Evolutionary conservation across 1,284 basidiomycete species (phyloP).

Genomic region (Wallemia mellicola): DNA sequence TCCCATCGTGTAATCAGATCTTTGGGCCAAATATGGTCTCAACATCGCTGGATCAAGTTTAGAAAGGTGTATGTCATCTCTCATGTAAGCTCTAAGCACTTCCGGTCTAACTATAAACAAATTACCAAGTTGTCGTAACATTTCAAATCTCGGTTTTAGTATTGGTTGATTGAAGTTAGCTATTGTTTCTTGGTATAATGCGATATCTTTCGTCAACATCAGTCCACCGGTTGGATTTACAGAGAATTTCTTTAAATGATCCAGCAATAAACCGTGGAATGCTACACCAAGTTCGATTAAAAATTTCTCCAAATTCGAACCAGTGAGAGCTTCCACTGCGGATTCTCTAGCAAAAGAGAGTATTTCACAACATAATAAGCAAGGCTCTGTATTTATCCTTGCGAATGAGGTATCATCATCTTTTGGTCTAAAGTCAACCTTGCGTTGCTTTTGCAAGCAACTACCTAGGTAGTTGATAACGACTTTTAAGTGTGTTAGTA

Average conservation of each 20-base stretch:
- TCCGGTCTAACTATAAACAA: conserved; percentile 83
- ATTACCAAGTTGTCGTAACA: conserved; percentile 89
- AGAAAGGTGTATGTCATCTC: conserved; percentile 52
- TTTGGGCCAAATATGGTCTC: conserved; percentile 64
- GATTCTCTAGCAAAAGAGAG: conserved; percentile 50
- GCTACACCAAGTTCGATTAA: conserved; percentile 75
- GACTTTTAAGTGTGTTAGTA: conserved; percentile 5
- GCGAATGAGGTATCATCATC: conserved; percentile 88
- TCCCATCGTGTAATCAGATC: conserved; percentile 35
- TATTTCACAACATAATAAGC: conserved; percentile 55
- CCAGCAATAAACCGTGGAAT: conserved; percentile 82
- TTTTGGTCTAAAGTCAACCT: conserved; percentile 81
- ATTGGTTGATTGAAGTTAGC: conserved; percentile 47
- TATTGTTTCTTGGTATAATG: conserved; percentile 80
- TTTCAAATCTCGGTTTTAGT: conserved; percentile 84
- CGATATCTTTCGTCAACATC: conserved; percentile 94
- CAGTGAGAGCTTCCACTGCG: conserved; percentile 41
- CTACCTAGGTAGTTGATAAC: conserved; percentile 19
- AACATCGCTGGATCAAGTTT: conserved; percentile 64
- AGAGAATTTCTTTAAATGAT: conserved; percentile 84
- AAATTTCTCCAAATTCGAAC: conserved; percentile 74
- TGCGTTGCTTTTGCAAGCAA: conserved; percentile 73
- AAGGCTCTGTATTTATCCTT: conserved; percentile 81
- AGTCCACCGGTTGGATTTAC: conserved; percentile 88
- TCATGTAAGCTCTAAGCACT: conserved; percentile 71